A percentile compares a stretch with the other conserved stretches of the same genome.
Conservation (phyloP, 1,284 basidiomycete genomes). For the Boletus smithii region DNA sequence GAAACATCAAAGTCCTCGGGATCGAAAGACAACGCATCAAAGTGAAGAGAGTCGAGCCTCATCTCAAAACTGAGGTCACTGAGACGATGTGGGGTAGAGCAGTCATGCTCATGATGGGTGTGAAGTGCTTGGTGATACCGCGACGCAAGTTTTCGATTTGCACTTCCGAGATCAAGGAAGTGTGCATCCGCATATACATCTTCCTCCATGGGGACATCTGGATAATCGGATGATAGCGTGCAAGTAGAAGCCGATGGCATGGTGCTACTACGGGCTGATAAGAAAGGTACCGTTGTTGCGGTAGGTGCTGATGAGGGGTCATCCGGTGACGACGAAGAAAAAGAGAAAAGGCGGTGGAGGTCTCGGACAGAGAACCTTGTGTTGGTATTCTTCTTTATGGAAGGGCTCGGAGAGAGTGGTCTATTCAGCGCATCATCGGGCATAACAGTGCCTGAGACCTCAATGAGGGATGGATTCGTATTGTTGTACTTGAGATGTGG, state of each 20-base stretch:
- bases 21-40: constrained; percentile 64
- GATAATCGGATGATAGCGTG: constrained; percentile 10
- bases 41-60: constrained; percentile 65
- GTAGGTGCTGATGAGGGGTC: constrained; percentile 2
- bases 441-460: constrained; percentile 15
- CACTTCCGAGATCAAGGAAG: constrained; percentile 19
- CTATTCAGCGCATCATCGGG: constrained; percentile 17
- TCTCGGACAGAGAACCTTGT: constrained; percentile 33
- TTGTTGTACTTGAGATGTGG: constrained; percentile 7
- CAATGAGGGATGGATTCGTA: constrained; percentile 8
- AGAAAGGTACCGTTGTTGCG: not conserved
- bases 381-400: constrained; percentile 17
- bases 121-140: constrained; percentile 7
- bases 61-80: constrained; percentile 53
- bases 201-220: constrained; percentile 23
- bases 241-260: constrained; percentile 15
- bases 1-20: constrained; percentile 45
- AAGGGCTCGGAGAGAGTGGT: constrained; percentile 11
- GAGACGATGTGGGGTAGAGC: constrained; percentile 8
- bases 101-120: not conserved
- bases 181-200: constrained; percentile 14
- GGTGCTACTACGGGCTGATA: constrained; percentile 1
- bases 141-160: constrained; percentile 9
- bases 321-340: constrained; percentile 36
- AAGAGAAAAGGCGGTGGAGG: constrained; percentile 32